phyloP scores from a whole-genome alignment of 306 rosid genomes.

The Citrullus mucosospermus region DNA sequence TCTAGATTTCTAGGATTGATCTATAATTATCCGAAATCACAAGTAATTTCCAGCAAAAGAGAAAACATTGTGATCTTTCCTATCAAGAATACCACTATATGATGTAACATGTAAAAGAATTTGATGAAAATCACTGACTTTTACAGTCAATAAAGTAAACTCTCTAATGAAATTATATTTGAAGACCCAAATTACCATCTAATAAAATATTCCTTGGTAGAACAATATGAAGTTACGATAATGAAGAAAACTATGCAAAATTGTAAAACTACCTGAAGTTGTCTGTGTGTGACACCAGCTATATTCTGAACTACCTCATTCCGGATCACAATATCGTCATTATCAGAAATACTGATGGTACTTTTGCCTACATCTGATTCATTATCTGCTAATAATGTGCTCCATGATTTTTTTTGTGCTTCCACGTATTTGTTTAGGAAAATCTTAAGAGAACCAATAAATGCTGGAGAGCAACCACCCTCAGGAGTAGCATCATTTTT shows the following conservation, averaged over 20 bases:
- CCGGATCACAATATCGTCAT: constrained; percentile 20
- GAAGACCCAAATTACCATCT: background rate
- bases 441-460: constrained; percentile 35
- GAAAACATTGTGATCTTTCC: background rate
- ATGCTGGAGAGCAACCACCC: constrained; percentile 43
- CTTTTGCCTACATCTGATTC: background rate
- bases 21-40: background rate
- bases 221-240: background rate
- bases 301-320: constrained; percentile 41
- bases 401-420: constrained; percentile 18
- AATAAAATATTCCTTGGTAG: background rate
- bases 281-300: constrained; percentile 53
- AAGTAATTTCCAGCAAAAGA: background rate
- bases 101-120: background rate
- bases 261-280: constrained; percentile 55
- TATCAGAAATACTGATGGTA: background rate
- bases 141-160: background rate
- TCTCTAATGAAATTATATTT: background rate
- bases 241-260: background rate
- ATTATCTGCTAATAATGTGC: constrained; percentile 13
- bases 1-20: background rate
- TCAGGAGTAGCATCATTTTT: constrained; percentile 37
- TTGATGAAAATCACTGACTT: background rate
- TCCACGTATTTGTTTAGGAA: constrained; percentile 36
- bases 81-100: background rate